Conservation (phyloP, 2,329 filamentous ascomycete genomes). For the Fusarium longipes region DNA sequence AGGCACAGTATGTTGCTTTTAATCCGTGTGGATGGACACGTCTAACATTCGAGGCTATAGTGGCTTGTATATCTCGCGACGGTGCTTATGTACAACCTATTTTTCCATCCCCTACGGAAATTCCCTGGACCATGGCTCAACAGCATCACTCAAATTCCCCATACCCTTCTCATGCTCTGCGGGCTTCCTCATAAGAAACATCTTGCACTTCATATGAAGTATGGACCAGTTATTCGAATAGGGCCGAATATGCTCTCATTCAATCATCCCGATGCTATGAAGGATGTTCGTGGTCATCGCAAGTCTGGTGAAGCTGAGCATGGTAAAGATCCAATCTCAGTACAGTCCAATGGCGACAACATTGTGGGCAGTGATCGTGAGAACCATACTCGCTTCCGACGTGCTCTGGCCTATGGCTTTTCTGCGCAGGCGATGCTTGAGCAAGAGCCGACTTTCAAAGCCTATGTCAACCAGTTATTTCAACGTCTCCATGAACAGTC, state of each 20-base stretch:
- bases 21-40: too few relatives aligned
- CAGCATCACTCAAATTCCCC: background rate
- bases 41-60: background rate
- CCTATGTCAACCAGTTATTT: background rate
- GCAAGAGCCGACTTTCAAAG: constrained; percentile 1
- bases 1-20: background rate
- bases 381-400: constrained; percentile 5
- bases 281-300: constrained; percentile 8
- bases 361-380: background rate
- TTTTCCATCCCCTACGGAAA: background rate
- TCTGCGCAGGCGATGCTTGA: constrained; percentile 8
- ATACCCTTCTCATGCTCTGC: background rate
- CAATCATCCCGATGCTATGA: constrained; percentile 9
- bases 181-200: background rate
- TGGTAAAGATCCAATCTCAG: background rate
- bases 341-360: background rate
- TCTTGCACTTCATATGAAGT: constrained; percentile 11
- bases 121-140: constrained; percentile 11
- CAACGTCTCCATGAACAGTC: background rate
- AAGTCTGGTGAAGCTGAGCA: constrained; percentile 3
- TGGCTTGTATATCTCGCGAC: background rate
- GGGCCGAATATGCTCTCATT: constrained; percentile 4
- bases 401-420: constrained; percentile 3
- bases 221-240: background rate
- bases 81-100: background rate